Base-by-base conservation (phyloP, 2,329 filamentous ascomycete genomes). In the Monosporascus sp. region DNA sequence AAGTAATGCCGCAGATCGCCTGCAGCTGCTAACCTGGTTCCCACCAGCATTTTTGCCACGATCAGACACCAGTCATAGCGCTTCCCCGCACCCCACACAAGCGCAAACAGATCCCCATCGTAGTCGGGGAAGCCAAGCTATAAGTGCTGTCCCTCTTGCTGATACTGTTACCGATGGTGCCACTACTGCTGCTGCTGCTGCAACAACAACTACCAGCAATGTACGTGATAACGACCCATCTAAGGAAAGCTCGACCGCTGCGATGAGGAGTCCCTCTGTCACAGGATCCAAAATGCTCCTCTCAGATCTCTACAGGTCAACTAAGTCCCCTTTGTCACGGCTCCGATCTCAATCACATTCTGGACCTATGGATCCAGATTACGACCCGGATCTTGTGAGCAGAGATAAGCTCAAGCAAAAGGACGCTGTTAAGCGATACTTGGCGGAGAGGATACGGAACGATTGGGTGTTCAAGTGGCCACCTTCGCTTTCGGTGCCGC, bases 401-500 rank as follows among this genome's bases (percentile, higher is more conserved):
- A 79, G 75, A 62, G 84, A 87, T 65, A 86, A 85, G 65, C 57
- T 68, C 26, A 84, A 79, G 69, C 81, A 85, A 60, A 86, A 86
- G 63, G 80, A 84, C 41, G 84, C 84, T 14, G 78, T 87, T 37
- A 80, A 74, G 62, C 77, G 73, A 49, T 80, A 79, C 59, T 69
- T 87, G 1, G 68, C 72, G 3, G 73, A 76, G 22, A 81, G 77
- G 58, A 71, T 87, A 41, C 78, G 76, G 56, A 76, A 75, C 56
- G 82, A 86, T 62, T 87, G 84, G 84, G 70, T 72, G 0, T 87
- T 84, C 62, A 60, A 71, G 37, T 86, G 82, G 82, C 78, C 80
- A 19, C 38, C 40, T 24, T 43, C 19, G 5, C 19, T 20, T 14
- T 4, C 11, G 14, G 31, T 35, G 31, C 31, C 11, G 31, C 31